Evolutionary conservation across 352 stramenopile genomes (phyloP).

Genomic region (Globisporangium barbulae): DNA sequence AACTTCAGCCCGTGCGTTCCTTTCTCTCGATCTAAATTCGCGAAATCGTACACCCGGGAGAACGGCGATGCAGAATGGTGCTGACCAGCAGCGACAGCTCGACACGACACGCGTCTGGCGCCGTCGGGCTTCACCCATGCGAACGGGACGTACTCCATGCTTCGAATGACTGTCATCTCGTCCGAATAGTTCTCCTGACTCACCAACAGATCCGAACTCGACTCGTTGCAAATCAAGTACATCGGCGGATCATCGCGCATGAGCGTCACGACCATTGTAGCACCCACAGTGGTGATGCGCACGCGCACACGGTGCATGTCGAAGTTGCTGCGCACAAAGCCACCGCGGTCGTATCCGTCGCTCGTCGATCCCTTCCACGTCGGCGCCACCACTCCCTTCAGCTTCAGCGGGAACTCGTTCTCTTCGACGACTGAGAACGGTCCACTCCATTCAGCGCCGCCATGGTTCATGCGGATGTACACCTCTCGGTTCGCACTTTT

Average conservation of each 20-base stretch:
- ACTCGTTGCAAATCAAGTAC: slow-evolving; percentile 86
- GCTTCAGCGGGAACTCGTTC: slow-evolving; percentile 81
- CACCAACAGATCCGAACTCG: slow-evolving; percentile 67
- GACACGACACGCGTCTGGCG: slow-evolving; percentile 70
- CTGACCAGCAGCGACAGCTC: slow-evolving; percentile 44
- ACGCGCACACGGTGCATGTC: slow-evolving; percentile 72
- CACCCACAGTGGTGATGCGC: slow-evolving; percentile 70
- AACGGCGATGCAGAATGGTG: slow-evolving; percentile 52
- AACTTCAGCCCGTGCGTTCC: slow-evolving; percentile 70
- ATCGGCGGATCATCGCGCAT: slow-evolving; percentile 75
- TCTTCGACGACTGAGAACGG: slow-evolving; percentile 80
- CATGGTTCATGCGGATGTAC: slow-evolving; percentile 75
- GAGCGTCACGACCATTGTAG: slow-evolving; percentile 80
- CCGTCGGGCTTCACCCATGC: slow-evolving; percentile 77
- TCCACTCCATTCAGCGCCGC: slow-evolving; percentile 75
- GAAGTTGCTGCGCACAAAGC: slow-evolving; percentile 36
- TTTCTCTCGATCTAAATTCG: slow-evolving; percentile 75
- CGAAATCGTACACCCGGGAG: slow-evolving; percentile 82
- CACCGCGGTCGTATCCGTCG: slow-evolving; percentile 32
- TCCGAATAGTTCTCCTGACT: slow-evolving; percentile 67
- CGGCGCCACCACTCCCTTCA: slow-evolving; percentile 52
- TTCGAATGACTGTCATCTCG: slow-evolving; percentile 58
- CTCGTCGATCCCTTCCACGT: slow-evolving; percentile 45
- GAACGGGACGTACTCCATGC: slow-evolving; percentile 74
- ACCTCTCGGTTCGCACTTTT: slow-evolving; percentile 52